Evolutionary conservation across 2,329 filamentous ascomycete genomes (phyloP).

Genomic region (Plectosphaerella sp.): DNA sequence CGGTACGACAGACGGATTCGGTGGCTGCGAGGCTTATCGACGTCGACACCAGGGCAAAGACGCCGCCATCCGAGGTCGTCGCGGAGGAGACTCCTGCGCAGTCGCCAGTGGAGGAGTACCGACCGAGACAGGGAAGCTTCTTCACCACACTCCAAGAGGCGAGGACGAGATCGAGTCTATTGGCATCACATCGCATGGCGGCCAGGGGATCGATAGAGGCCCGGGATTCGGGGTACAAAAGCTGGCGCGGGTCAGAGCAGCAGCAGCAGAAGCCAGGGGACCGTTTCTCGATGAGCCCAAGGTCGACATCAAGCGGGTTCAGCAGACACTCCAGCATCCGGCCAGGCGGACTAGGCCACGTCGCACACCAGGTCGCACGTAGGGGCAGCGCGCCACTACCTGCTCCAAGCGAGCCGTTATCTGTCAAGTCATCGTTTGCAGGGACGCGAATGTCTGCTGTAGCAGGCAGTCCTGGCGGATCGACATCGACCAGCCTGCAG

Average conservation of each 20-base stretch:
- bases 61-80: not conserved
- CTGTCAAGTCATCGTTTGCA: too few species aligned
- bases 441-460: not conserved
- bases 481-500: too few species aligned
- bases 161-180: not conserved
- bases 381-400: too few species aligned
- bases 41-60: not conserved
- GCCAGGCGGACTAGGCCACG: too few species aligned
- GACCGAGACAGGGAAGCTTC: not conserved
- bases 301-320: too few species aligned
- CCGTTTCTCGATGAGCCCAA: too few species aligned
- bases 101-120: constrained; percentile 1
- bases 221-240: constrained; percentile 1
- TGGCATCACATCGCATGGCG: constrained; percentile 1
- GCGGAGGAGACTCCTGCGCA: too few species aligned
- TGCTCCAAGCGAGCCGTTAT: too few species aligned
- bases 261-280: not conserved
- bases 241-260: not conserved
- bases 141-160: constrained; percentile 1
- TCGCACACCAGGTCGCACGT: too few species aligned
- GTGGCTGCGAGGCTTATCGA: not conserved
- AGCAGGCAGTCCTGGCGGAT: not conserved
- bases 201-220: not conserved
- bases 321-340: too few species aligned
- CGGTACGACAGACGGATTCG: not conserved